These are phyloP conservation scores for Nakataea oryzae DNA, from an alignment of 2,329 filamentous ascomycete genomes.

Conservation along the genomic window DNA sequence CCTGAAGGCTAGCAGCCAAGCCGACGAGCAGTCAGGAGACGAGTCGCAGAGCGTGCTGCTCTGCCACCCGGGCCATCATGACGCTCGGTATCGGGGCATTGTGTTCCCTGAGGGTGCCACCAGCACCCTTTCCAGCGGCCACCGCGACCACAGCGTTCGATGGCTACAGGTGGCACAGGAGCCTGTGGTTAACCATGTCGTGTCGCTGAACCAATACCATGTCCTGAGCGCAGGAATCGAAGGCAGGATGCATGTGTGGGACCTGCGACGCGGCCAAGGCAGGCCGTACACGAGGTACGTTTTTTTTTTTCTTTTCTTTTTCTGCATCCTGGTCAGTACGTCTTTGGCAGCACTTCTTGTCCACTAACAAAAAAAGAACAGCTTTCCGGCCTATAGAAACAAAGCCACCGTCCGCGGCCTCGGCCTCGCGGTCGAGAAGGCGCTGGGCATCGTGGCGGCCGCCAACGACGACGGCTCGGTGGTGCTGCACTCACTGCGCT, in stretches of 20 bases:
- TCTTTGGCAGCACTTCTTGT: conserved; percentile 33
- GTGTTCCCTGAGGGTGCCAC: background rate
- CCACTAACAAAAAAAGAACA: background rate
- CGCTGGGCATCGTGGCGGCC: conserved; percentile 40
- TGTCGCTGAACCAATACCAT: conserved; percentile 34
- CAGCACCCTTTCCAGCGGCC: background rate
- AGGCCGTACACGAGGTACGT: background rate
- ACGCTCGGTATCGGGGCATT: background rate
- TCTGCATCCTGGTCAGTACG: no score
- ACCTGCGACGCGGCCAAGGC: conserved; percentile 28
- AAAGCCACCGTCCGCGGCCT: conserved; percentile 22
- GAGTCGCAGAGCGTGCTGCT: background rate
- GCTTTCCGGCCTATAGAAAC: conserved; percentile 41
- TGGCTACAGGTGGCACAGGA: conserved; percentile 19
- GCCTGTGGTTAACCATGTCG: conserved; percentile 32
- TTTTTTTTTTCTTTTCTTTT: no score
- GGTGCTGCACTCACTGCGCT: conserved; percentile 36
- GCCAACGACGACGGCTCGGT: conserved; percentile 40
- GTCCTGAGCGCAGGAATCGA: conserved; percentile 41
- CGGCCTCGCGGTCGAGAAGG: conserved; percentile 40
- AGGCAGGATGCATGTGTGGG: conserved; percentile 43
- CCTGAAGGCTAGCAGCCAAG: background rate
- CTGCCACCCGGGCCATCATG: background rate
- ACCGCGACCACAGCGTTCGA: conserved; percentile 6
- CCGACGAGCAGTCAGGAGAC: no score